Percentiles rank a stretch among this genome's conserved stretches.
phyloP scores from a whole-genome alignment of 1,284 basidiomycete species.

The Golubevia sp. region DNA sequence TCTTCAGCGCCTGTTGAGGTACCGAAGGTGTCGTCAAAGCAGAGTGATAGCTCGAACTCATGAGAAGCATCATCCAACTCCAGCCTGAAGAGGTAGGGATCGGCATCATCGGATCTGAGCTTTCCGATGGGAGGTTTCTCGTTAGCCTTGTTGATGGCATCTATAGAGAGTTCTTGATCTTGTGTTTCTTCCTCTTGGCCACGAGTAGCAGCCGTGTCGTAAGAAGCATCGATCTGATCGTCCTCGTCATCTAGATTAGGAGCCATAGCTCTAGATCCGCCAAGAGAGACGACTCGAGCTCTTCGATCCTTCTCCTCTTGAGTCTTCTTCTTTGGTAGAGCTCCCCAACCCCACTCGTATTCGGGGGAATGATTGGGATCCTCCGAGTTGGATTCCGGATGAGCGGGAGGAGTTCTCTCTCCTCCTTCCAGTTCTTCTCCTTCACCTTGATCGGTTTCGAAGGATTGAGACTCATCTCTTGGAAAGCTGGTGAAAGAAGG shows the following conservation, averaged over 20 bases:
- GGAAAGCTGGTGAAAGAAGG: neutral
- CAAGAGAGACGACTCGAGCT: neutral
- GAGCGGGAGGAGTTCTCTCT: neutral
- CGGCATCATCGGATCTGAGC: conserved; percentile 63
- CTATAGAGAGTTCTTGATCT: neutral
- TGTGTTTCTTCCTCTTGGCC: conserved; percentile 8
- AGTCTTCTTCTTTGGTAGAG: neutral
- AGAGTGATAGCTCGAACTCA: conserved; percentile 64
- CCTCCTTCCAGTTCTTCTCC: neutral
- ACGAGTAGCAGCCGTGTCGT: neutral
- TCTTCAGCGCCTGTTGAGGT: conserved; percentile 16
- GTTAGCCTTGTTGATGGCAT: neutral
- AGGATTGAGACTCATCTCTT: neutral
- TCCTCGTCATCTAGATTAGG: neutral
- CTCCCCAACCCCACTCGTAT: conserved; percentile 10
- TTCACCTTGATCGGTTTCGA: neutral
- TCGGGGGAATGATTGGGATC: conserved; percentile 1
- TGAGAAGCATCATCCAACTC: conserved; percentile 63
- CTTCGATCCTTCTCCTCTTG: neutral
- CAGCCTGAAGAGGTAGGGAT: conserved; percentile 65
- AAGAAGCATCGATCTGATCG: neutral
- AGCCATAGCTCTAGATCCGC: neutral
- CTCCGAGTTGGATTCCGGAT: neutral
- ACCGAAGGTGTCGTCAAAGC: conserved; percentile 28
- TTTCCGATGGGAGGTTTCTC: conserved; percentile 26